phyloP scores from a whole-genome alignment of 176 grass and related monocot species.

The Oryza officinalis region DNA sequence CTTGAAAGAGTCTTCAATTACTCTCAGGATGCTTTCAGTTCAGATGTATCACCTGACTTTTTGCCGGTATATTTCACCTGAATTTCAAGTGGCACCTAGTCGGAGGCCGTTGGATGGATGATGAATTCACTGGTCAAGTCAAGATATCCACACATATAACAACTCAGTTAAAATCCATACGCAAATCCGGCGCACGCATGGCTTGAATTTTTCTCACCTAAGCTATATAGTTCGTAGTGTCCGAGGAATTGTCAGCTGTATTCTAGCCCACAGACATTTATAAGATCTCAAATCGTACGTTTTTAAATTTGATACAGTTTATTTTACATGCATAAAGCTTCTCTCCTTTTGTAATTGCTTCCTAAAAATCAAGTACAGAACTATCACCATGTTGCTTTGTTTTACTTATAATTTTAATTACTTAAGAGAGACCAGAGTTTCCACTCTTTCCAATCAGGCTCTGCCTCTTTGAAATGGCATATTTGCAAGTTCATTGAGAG shows the following conservation, averaged over 20 bases:
- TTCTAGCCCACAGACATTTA: background rate
- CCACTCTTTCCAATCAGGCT: background rate
- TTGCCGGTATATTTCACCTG: no score
- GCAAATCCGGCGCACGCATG: background rate
- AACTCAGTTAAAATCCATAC: background rate
- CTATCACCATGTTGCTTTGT: background rate
- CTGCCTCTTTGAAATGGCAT: background rate
- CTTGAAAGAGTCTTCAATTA: background rate
- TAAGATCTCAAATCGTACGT: background rate
- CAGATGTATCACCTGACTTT: no score
- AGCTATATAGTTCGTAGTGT: background rate
- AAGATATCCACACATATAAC: conserved; percentile 13
- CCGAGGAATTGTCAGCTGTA: background rate
- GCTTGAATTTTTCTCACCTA: background rate
- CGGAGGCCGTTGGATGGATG: background rate
- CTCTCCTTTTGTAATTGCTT: background rate
- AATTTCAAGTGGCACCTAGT: background rate
- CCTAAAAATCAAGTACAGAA: background rate
- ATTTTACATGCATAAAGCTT: background rate
- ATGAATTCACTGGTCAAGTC: background rate
- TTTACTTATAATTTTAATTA: background rate
- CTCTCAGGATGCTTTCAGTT: background rate
- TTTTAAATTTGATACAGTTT: background rate
- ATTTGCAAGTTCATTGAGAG: background rate
- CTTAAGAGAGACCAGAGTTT: background rate